phyloP scores from a whole-genome alignment of 352 stramenopile species.

The Pythium guiyangense region DNA sequence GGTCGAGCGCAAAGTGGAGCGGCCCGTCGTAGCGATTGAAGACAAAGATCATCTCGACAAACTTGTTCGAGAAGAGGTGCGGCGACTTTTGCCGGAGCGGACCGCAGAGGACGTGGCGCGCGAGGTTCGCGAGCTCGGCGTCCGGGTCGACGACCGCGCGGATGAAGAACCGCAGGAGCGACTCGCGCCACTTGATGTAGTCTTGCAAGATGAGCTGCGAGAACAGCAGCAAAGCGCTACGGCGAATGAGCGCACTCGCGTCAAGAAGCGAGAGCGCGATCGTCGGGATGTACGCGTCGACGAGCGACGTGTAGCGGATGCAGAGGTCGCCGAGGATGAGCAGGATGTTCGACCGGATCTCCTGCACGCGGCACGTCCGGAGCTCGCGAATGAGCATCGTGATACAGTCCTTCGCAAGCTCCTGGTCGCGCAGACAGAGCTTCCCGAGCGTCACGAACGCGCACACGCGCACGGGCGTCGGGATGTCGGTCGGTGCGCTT shows the following conservation, averaged over 20 bases:
- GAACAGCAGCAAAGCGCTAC: slow-evolving; percentile 94
- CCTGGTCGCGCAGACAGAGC: slow-evolving; percentile 93
- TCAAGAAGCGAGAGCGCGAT: slow-evolving; percentile 94
- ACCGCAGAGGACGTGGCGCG: slow-evolving; percentile 89
- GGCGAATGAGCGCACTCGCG: slow-evolving; percentile 83
- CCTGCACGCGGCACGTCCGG: slow-evolving; percentile 63
- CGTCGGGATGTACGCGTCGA: slow-evolving; percentile 94
- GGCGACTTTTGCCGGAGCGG: slow-evolving; percentile 90
- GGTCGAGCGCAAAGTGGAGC: slow-evolving; percentile 59
- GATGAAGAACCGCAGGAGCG: slow-evolving; percentile 94
- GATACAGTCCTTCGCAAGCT: slow-evolving; percentile 91
- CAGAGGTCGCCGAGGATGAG: slow-evolving; percentile 96
- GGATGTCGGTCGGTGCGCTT: slow-evolving; percentile 35
- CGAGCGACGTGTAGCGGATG: slow-evolving; percentile 94
- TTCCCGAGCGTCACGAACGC: slow-evolving; percentile 95
- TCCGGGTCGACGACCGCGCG: slow-evolving; percentile 93
- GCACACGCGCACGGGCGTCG: slow-evolving; percentile 83
- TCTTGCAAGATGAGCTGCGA: slow-evolving; percentile 96
- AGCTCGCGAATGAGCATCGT: slow-evolving; percentile 95
- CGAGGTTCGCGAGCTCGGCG: slow-evolving; percentile 90
- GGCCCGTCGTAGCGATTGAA: slow-evolving; percentile 87
- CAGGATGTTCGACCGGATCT: slow-evolving; percentile 96
- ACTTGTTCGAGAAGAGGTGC: slow-evolving; percentile 95
- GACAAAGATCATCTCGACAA: slow-evolving; percentile 97
- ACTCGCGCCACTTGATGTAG: slow-evolving; percentile 98